These are phyloP conservation scores for Microglena sp. DNA, from an alignment of 139 green algal species.

Conservation along the genomic window DNA sequence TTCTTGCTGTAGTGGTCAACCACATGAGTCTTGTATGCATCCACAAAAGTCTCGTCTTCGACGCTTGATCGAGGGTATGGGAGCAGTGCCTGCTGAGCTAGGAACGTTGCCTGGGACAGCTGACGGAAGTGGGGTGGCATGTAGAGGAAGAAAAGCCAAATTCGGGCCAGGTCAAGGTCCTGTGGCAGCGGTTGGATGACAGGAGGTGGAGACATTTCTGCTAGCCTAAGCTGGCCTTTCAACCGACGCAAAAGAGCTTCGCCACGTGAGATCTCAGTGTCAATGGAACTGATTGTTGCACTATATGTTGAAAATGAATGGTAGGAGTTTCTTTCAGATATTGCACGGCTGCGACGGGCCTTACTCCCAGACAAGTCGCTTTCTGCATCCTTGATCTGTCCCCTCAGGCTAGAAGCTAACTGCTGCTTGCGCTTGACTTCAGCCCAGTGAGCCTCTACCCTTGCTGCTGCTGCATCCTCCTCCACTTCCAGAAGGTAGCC, in stretches of 20 bases:
- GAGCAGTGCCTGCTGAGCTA: slow-evolving; percentile 43
- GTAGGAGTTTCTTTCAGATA: too few species aligned
- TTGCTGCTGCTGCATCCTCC: slow-evolving; percentile 6
- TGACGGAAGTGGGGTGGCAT: slow-evolving; percentile 28
- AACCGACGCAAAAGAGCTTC: too few species aligned
- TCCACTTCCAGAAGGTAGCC: slow-evolving; percentile 10
- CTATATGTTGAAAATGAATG: too few species aligned
- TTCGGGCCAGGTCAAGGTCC: neutral
- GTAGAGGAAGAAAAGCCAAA: slow-evolving; percentile 43
- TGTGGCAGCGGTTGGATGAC: slow-evolving; percentile 35
- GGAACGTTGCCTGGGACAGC: slow-evolving; percentile 26
- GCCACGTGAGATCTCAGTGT: too few species aligned
- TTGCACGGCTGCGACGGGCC: too few species aligned
- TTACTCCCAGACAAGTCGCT: too few species aligned
- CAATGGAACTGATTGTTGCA: too few species aligned
- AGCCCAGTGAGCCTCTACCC: slow-evolving; percentile 22
- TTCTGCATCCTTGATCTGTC: too few species aligned
- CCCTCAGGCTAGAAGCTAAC: neutral
- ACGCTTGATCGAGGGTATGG: neutral
- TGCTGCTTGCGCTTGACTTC: slow-evolving; percentile 31
- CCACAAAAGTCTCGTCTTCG: neutral
- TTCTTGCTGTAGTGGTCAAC: slow-evolving; percentile 9
- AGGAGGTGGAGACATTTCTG: slow-evolving; percentile 13
- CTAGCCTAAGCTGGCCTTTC: neutral
- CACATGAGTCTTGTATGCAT: neutral